Percentiles rank a stretch among this genome's conserved stretches.
Evolutionary conservation across 139 green algal genomes (phyloP).

Genomic region (Pseudopediastrum boryanum): DNA sequence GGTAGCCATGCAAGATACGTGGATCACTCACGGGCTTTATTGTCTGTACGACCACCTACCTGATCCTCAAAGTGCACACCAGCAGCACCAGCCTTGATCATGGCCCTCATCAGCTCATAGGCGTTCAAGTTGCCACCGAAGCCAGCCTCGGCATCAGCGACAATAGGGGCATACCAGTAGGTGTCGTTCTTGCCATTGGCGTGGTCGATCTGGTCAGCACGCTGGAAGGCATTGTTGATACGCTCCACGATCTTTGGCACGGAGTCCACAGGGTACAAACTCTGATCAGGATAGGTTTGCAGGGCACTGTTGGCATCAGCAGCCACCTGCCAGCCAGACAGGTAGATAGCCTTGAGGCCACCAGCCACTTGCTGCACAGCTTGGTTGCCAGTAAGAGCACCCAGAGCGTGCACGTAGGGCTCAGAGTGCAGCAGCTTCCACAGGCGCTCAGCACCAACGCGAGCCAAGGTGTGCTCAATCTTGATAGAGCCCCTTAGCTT

Average conservation of each 20-base stretch:
- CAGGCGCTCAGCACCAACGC: constrained; percentile 71
- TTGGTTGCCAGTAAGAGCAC: constrained; percentile 63
- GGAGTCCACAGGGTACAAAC: constrained; percentile 79
- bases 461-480: constrained; percentile 76
- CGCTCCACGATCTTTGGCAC: constrained; percentile 73
- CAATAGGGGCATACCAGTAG: constrained; percentile 84
- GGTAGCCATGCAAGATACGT: no score
- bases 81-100: constrained; percentile 78
- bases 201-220: constrained; percentile 78
- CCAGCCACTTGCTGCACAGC: constrained; percentile 34
- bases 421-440: constrained; percentile 74
- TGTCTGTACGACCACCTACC: no score
- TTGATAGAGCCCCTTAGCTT: constrained; percentile 72
- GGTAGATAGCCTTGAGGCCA: constrained; percentile 91
- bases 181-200: constrained; percentile 38
- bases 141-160: constrained; percentile 84
- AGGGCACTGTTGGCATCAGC: constrained; percentile 73
- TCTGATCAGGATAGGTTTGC: constrained; percentile 87
- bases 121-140: constrained; percentile 90
- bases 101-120: constrained; percentile 73
- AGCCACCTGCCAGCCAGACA: constrained; percentile 89
- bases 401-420: constrained; percentile 77
- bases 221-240: constrained; percentile 78
- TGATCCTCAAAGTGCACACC: constrained; percentile 88
- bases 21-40: no score